Base-by-base conservation (phyloP, 768 basidiomycete species). In the Lepiota venenata region DNA sequence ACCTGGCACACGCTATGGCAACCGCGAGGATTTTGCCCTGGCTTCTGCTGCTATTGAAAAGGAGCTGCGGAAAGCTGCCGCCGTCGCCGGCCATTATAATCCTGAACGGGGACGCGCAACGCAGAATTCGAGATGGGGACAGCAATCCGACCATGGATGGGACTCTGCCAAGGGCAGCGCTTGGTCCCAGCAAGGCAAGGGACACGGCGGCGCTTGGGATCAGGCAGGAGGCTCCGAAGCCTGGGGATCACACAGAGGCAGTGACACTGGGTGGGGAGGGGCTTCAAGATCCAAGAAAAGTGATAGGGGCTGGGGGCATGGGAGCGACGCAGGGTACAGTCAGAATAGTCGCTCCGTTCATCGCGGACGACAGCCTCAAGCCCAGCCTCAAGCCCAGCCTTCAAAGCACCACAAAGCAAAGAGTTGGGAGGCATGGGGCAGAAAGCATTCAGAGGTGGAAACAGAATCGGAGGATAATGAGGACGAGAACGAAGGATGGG, bases 391-490 rank as follows among this genome's bases (percentile, higher is more conserved):
- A 36, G n/a, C 42, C 9, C 21, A 50, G 39, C 11, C 47, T 40
- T 42, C 20, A 18, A 55, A 56, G 14, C 59, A 58, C 36, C 54
- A 51, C 16, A 59, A 62, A 44, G 61, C 63, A 12, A 55, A 63
- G 51, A 66, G 61, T 52, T 71, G 70, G 70, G 61, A 69, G 51
- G 56, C 59, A 25, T 70, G 70, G 70, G 69, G 64, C 16, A 68
- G 61, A 36, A 35, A 6, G 7, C 51, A 21, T 22, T 27, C 41
- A 16, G 14, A 40, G 14, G 42, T 12, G 18, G 51, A 52, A 29
- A 22, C 55, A 7, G 14, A 56, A 42, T 36, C 56, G 56, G 57
- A 62, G 53, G 55, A 61, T 35, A 59, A 59, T 29, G 59, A 59
- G 10, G 61, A 55, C 10, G 46, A 43, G 27, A 52, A 54, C 9